These are phyloP conservation scores for Lasiodiplodia citricola DNA, from an alignment of 2,329 filamentous ascomycete genomes.

Conservation along the genomic window DNA sequence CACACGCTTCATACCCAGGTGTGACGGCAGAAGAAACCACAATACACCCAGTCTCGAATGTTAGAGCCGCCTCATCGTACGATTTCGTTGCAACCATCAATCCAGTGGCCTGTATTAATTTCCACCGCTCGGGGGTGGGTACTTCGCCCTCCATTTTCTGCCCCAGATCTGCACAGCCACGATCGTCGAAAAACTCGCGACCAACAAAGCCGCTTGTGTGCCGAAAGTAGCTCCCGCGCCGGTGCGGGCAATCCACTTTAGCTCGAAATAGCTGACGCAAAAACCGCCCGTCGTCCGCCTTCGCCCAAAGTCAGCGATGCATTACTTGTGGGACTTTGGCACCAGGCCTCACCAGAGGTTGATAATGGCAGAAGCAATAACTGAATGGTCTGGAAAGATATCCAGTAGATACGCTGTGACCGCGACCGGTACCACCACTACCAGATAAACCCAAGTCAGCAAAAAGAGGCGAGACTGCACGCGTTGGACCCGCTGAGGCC, in stretches of 20 bases:
- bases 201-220: constrained; percentile 42
- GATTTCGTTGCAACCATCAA: neutral
- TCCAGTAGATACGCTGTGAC: constrained; percentile 44
- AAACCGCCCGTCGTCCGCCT: constrained; percentile 41
- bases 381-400: constrained; percentile 39
- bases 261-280: constrained; percentile 42
- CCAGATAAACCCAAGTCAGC: neutral
- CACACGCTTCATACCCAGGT: neutral
- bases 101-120: neutral
- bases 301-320: neutral
- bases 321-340: neutral
- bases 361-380: constrained; percentile 39
- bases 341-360: constrained; percentile 32
- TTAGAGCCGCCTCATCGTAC: constrained; percentile 7
- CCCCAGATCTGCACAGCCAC: constrained; percentile 15
- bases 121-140: neutral
- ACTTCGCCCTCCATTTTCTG: constrained; percentile 6
- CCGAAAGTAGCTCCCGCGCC: constrained; percentile 42
- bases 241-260: constrained; percentile 38
- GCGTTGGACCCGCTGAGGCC: neutral
- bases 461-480: neutral
- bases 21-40: constrained; percentile 1
- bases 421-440: constrained; percentile 26
- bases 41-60: neutral
- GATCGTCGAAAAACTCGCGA: constrained; percentile 27